These are phyloP conservation scores for Lantana camara DNA, from an alignment of 257 asterid species.

Conservation along the genomic window DNA sequence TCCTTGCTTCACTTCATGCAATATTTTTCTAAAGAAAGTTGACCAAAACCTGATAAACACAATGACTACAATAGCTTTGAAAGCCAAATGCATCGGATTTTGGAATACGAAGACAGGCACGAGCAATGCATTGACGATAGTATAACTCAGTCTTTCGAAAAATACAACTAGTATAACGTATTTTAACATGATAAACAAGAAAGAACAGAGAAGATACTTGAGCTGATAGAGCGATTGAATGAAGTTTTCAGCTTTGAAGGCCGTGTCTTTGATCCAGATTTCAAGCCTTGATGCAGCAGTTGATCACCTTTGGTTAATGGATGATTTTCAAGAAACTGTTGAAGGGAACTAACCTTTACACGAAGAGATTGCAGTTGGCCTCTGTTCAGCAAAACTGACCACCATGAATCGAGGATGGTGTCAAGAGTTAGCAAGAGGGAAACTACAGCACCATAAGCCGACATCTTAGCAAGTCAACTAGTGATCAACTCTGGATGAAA, in stretches of 20 bases:
- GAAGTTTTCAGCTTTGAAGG: neutral
- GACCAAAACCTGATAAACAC: neutral
- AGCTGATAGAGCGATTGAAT: too few species aligned
- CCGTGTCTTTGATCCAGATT: neutral
- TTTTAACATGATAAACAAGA: too few species aligned
- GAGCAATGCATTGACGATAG: too few species aligned
- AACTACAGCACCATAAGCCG: constrained; percentile 11
- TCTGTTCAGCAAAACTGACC: neutral
- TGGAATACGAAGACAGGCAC: too few species aligned
- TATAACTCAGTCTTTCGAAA: too few species aligned
- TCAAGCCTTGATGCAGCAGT: neutral
- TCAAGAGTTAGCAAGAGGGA: neutral
- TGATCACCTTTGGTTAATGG: neutral
- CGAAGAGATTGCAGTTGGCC: neutral
- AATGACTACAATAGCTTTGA: too few species aligned
- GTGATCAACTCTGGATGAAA: neutral
- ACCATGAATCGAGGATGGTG: too few species aligned
- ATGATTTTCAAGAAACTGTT: neutral
- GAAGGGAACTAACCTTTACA: neutral
- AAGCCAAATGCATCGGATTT: too few species aligned
- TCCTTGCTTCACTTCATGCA: neutral
- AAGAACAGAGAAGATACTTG: too few species aligned
- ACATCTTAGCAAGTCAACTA: constrained; percentile 3
- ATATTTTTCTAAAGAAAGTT: neutral
- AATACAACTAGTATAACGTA: too few species aligned